Percentiles rank a stretch among this genome's conserved stretches.
phyloP scores from a whole-genome alignment of 2,329 filamentous ascomycete genomes.

The Scorias spongiosa region DNA sequence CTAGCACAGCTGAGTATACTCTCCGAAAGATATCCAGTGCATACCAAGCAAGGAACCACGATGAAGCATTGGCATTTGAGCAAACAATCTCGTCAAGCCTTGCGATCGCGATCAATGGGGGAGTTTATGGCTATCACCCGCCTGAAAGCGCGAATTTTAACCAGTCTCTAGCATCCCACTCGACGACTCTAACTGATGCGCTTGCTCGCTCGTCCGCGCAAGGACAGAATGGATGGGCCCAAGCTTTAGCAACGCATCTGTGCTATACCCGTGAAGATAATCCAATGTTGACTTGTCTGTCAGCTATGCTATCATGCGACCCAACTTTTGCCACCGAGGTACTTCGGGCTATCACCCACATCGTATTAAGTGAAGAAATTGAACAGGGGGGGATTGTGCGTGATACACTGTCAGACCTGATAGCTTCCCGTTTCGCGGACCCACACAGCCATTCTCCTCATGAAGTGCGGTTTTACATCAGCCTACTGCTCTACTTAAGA shows the following conservation, averaged over 20 bases:
- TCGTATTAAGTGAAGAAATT: constrained; percentile 57
- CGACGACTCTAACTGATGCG: too few species aligned
- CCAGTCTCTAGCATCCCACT: too few species aligned
- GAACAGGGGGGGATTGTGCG: constrained; percentile 45
- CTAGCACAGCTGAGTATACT: constrained; percentile 30
- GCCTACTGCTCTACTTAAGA: constrained; percentile 73
- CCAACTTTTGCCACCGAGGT: constrained; percentile 55
- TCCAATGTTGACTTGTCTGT: constrained; percentile 53
- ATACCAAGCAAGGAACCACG: constrained; percentile 7
- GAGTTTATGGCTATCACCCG: constrained; percentile 15
- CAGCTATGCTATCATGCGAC: constrained; percentile 49
- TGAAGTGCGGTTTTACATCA: constrained; percentile 59
- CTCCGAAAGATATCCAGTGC: constrained; percentile 12
- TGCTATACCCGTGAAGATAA: constrained; percentile 7
- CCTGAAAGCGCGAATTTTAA: not conserved
- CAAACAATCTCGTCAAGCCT: constrained; percentile 14
- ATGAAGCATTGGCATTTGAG: constrained; percentile 14
- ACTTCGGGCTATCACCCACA: constrained; percentile 63
- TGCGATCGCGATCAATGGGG: constrained; percentile 10
- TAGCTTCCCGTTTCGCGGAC: constrained; percentile 47
- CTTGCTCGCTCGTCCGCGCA: too few species aligned
- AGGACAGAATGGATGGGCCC: too few species aligned
- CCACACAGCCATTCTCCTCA: constrained; percentile 34
- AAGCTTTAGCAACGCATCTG: constrained; percentile 3
- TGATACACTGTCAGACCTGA: constrained; percentile 47